These are phyloP conservation scores for Cucurbita pepo DNA, from an alignment of 306 rosid genomes.

Conservation along the genomic window DNA sequence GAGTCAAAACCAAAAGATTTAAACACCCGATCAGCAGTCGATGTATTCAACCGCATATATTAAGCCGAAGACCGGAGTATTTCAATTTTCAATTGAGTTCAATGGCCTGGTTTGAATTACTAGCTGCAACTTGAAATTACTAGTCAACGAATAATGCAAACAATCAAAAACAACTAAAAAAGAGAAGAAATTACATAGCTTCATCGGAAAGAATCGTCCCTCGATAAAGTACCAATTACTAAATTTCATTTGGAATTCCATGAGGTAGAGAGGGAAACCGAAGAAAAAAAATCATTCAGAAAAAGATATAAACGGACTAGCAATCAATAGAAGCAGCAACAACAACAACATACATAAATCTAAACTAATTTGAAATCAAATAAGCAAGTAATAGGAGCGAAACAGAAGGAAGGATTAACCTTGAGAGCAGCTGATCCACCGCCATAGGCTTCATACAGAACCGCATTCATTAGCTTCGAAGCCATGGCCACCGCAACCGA, in stretches of 20 bases:
- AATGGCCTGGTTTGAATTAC: not conserved
- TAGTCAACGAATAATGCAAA: not conserved
- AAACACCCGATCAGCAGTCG: not conserved
- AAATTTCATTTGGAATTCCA: not conserved
- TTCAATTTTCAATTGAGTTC: not conserved
- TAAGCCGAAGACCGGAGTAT: not conserved
- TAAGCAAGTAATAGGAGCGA: not conserved
- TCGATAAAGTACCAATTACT: not conserved
- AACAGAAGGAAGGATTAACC: slow-evolving; percentile 15
- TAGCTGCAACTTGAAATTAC: not conserved
- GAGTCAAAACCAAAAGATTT: not conserved
- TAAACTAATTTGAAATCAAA: not conserved
- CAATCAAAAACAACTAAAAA: not conserved
- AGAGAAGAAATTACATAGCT: not conserved
- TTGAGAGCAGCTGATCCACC: slow-evolving; percentile 47
- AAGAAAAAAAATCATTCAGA: not conserved
- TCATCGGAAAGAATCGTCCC: not conserved
- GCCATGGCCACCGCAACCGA: slow-evolving; percentile 19
- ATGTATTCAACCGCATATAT: not conserved
- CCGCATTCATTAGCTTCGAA: slow-evolving; percentile 42
- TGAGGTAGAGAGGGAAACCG: not conserved
- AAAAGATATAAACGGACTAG: not conserved
- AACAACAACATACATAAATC: not conserved
- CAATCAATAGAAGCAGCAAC: not conserved
- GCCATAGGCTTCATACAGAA: slow-evolving; percentile 43